Evolutionary conservation across 75 land plant genomes (phyloP), one percentile per base, ranked within the genome.

Genomic region (Pseudotsuga menziesii): DNA sequence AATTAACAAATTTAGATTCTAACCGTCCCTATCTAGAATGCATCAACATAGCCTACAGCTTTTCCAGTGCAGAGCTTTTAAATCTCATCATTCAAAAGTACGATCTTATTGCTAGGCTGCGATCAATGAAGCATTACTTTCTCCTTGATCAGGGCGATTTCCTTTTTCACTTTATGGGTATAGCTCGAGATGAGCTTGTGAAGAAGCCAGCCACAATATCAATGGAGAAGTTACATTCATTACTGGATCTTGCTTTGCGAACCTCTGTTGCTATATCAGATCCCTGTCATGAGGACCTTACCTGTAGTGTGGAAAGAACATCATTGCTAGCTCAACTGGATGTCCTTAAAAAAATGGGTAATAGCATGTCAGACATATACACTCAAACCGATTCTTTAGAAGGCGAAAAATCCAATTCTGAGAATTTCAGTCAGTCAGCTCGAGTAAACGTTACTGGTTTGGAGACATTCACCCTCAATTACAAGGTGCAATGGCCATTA

Each of bases 81-180:
- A 92, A 86, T 78, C 86, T 96, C 36, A 89, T 94, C 12, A 88
- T 87, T 73, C 84, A 90, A 12, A 96, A 91, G 99, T 96, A 94
- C 88, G 97, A 94, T 81, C 83, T 96, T 19, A 82, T 94, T 75
- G 93, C 93, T 35, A 90, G 90, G 76, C 84, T 96, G 74, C 85
- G 91, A 52, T 93, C 94, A 17, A 82, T 96, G 73, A 96, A 96
- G 90, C 94, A 90, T 73, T 96, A 96, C 79, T 91, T 96, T 78
- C 91, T 96, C 70, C 89, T 96, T 74, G 99, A 96, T 61, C 88
- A 86, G 97, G 99, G 99, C 78, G 99, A 97, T 83, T 97, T 94
- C 72, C 84, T 97, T 76, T 95, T 97, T 77, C 99, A 97, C 81
- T 97, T 97, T 80, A 97, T 97, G 99, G 99, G 94, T 75, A 97